These are phyloP conservation scores for Lodderomyces metapsilosis DNA, from an alignment of 1,139 yeast species.

Conservation along the genomic window DNA sequence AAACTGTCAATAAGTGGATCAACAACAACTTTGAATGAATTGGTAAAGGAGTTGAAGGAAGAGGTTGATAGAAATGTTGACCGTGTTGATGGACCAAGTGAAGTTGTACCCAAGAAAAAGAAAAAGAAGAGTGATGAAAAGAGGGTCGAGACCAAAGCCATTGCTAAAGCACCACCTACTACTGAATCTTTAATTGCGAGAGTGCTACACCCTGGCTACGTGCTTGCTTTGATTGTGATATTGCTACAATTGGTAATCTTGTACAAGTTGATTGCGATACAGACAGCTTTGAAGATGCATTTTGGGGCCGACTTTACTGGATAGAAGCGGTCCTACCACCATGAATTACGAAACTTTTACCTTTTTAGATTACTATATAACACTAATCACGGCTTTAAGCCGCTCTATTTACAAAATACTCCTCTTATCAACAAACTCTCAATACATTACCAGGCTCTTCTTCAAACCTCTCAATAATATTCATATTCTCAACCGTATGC, in stretches of 20 bases:
- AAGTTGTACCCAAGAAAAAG: conserved; percentile 9
- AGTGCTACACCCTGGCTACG: neutral
- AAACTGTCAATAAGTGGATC: conserved; percentile 51
- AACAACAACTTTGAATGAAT: conserved; percentile 33
- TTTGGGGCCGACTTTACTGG: neutral
- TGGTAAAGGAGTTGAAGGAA: conserved; percentile 26
- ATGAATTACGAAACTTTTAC: neutral
- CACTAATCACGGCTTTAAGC: neutral
- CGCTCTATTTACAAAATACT: conserved; percentile 1
- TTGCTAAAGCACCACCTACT: conserved; percentile 13
- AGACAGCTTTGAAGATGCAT: neutral
- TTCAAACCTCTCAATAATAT: conserved; percentile 52
- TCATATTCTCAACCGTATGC: conserved; percentile 79
- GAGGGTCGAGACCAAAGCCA: neutral
- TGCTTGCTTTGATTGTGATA: conserved; percentile 1
- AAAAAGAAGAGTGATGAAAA: conserved; percentile 8
- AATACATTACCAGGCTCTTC: conserved; percentile 26
- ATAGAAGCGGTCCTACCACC: neutral
- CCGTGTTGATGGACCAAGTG: conserved; percentile 20
- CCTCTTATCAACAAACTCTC: conserved; percentile 25
- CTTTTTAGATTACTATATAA: neutral
- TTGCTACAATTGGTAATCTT: conserved; percentile 2
- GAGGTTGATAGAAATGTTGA: conserved; percentile 29
- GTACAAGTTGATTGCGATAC: neutral
- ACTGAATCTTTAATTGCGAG: conserved; percentile 2